A percentile compares a stretch with the other conserved stretches of the same genome.
These are phyloP conservation scores for Zhuliangozyma parablackwelliae DNA, from an alignment of 1,139 yeast genomes.

Conservation along the genomic window DNA sequence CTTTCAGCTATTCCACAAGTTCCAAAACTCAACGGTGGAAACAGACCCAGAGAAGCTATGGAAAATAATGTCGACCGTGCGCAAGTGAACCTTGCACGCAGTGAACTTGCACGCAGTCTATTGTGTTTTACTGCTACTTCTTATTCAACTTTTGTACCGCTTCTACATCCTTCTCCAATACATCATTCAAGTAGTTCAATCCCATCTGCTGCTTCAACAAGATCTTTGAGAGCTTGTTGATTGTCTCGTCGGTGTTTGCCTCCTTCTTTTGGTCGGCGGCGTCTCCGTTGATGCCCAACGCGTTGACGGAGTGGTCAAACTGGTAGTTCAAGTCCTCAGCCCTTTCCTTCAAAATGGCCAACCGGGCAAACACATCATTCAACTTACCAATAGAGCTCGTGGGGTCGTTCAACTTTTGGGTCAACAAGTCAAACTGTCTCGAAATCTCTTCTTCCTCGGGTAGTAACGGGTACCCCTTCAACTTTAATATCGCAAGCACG, in stretches of 20 bases:
- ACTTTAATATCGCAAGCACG: conserved; percentile 61
- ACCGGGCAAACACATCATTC: conserved; percentile 89
- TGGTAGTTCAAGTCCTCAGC: conserved; percentile 57
- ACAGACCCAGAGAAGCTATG: not conserved
- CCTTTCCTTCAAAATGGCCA: conserved; percentile 74
- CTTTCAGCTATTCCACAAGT: conserved; percentile 38
- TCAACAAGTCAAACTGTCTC: conserved; percentile 60
- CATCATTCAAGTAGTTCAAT: conserved; percentile 71
- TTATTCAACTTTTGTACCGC: conserved; percentile 26
- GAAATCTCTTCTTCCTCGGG: conserved; percentile 87
- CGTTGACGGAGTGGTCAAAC: conserved; percentile 33
- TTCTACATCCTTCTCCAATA: conserved; percentile 67
- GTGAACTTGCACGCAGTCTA: not conserved
- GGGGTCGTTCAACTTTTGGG: conserved; percentile 65
- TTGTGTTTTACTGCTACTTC: conserved; percentile 2
- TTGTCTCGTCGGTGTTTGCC: conserved; percentile 52
- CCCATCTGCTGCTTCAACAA: conserved; percentile 89
- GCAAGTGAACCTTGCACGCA: too few relatives aligned
- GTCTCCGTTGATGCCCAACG: conserved; percentile 21
- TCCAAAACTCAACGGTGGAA: conserved; percentile 12
- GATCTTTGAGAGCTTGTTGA: conserved; percentile 63
- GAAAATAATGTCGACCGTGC: too few relatives aligned
- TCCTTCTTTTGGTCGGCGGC: conserved; percentile 8
- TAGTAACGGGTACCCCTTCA: conserved; percentile 75
- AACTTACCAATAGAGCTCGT: conserved; percentile 73